A percentile compares a stretch with the other conserved stretches of the same genome.
phyloP scores from a whole-genome alignment of 257 asterid species.

The Cynanchum wilfordii region DNA sequence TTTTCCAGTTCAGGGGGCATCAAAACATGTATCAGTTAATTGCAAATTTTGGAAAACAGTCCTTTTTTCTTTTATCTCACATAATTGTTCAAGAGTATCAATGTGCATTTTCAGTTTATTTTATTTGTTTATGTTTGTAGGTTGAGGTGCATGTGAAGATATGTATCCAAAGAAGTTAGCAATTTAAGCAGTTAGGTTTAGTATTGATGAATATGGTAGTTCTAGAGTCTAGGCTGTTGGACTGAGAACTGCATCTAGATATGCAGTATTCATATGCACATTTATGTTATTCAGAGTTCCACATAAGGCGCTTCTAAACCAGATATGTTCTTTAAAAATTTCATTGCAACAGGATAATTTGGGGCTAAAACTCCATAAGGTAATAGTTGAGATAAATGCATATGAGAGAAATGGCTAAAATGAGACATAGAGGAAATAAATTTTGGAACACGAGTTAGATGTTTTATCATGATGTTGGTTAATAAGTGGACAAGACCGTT shows the following conservation, averaged over 20 bases:
- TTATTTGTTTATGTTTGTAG: not conserved
- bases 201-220: not conserved
- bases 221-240: not conserved
- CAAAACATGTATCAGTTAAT: not conserved
- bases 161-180: not conserved
- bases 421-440: not conserved
- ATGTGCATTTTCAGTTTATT: not conserved
- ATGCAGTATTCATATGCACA: not conserved
- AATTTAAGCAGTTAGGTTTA: not conserved
- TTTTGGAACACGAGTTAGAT: not conserved
- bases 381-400: not conserved
- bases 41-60: not conserved
- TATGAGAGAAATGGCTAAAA: not conserved
- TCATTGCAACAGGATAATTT: not conserved
- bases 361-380: not conserved
- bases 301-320: not conserved
- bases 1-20: not conserved
- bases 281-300: not conserved
- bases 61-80: not conserved
- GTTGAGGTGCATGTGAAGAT: not conserved
- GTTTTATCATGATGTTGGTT: not conserved
- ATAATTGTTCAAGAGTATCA: not conserved
- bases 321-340: not conserved
- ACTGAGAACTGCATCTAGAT: not conserved
- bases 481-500: not conserved